Percentiles rank a stretch among this genome's conserved stretches.
phyloP scores from a whole-genome alignment of 768 basidiomycete species.

The Rhizopogon roseolus region DNA sequence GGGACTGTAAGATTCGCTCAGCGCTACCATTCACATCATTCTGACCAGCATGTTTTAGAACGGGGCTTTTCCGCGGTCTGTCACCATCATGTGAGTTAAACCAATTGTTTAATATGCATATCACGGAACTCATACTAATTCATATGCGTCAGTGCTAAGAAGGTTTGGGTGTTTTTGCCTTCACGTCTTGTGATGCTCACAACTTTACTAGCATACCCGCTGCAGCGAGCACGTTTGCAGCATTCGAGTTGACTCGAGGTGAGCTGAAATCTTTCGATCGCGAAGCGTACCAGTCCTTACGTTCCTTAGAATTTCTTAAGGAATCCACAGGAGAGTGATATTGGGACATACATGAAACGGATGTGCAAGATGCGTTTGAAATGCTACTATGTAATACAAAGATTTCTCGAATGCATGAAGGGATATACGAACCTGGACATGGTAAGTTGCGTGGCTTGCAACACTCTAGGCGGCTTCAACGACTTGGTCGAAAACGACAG shows the following conservation, averaged over 20 bases:
- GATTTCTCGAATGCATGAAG: neutral
- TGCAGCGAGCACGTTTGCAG: slow-evolving; percentile 86
- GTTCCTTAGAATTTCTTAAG: neutral
- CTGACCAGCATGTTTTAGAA: slow-evolving; percentile 24
- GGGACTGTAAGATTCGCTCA: slow-evolving; percentile 52
- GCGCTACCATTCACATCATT: neutral
- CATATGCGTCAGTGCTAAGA: slow-evolving; percentile 47
- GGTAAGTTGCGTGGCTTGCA: neutral
- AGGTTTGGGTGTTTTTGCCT: slow-evolving; percentile 33
- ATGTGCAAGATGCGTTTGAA: neutral
- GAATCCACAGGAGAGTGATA: neutral
- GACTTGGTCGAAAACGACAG: slow-evolving; percentile 28
- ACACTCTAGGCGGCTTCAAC: slow-evolving; percentile 18
- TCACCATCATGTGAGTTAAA: slow-evolving; percentile 65
- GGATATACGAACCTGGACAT: neutral
- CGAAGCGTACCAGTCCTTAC: neutral
- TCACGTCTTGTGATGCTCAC: neutral
- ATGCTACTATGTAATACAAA: neutral
- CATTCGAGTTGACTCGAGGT: slow-evolving; percentile 82
- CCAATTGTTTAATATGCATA: neutral
- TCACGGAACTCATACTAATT: neutral
- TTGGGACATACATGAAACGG: neutral
- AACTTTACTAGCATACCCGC: slow-evolving; percentile 69
- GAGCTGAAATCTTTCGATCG: slow-evolving; percentile 10
- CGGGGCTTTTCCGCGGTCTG: slow-evolving; percentile 68